phyloP scores from a whole-genome alignment of 2,329 filamentous ascomycete species.

The Colletotrichum orbiculare region DNA sequence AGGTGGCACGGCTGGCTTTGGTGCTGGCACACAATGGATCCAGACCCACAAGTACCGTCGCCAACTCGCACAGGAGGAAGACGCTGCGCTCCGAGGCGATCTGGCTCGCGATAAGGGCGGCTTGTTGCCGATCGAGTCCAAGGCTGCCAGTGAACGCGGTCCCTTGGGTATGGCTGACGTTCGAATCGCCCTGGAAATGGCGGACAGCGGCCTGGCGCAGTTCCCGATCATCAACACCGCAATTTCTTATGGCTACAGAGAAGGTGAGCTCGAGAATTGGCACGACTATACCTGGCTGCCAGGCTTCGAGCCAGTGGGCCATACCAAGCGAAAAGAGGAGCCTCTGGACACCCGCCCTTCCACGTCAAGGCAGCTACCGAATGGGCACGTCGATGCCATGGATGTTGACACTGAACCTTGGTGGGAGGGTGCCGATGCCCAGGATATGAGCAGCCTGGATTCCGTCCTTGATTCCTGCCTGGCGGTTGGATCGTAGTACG shows the following conservation, averaged over 20 bases:
- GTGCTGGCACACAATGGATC: constrained; percentile 75
- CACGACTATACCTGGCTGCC: constrained; percentile 68
- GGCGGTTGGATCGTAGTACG: constrained; percentile 52
- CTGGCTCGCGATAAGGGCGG: constrained; percentile 80
- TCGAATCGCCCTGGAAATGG: constrained; percentile 78
- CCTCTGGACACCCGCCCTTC: constrained; percentile 47
- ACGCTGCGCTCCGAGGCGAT: constrained; percentile 77
- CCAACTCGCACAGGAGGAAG: constrained; percentile 81
- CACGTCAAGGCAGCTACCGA: constrained; percentile 52
- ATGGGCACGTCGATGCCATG: constrained; percentile 67
- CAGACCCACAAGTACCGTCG: constrained; percentile 82
- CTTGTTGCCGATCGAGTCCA: constrained; percentile 83
- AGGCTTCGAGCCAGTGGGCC: constrained; percentile 23
- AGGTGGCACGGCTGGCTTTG: constrained; percentile 70
- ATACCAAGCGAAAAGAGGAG: constrained; percentile 27
- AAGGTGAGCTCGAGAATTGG: constrained; percentile 79
- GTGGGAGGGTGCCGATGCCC: constrained; percentile 70
- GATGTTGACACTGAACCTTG: constrained; percentile 66
- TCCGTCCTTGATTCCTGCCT: constrained; percentile 67
- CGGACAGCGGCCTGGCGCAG: constrained; percentile 79
- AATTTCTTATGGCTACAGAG: constrained; percentile 77
- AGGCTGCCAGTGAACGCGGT: constrained; percentile 76
- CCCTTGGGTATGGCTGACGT: constrained; percentile 83
- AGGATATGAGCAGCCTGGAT: constrained; percentile 65
- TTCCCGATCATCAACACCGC: constrained; percentile 80